These are phyloP conservation scores for Ophiostoma ulmi DNA, from an alignment of 2,329 filamentous ascomycete species.

Conservation along the genomic window DNA sequence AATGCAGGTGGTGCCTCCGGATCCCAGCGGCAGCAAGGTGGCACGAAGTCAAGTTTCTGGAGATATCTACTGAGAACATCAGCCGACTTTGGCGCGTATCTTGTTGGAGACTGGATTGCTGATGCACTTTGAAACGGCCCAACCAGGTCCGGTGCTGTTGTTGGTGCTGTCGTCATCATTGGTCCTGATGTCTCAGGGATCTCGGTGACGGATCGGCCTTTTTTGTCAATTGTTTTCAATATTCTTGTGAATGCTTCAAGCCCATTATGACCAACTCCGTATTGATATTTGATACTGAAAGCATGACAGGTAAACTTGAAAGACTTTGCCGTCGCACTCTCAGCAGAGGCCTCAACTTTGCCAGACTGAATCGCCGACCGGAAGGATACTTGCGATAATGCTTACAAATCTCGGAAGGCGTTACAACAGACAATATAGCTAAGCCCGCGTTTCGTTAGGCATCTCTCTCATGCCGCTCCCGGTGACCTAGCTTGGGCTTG, in stretches of 20 bases:
- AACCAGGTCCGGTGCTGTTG: background rate
- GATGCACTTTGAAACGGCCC: background rate
- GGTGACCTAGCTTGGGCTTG: background rate
- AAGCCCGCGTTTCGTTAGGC: background rate
- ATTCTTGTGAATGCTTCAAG: too few species aligned
- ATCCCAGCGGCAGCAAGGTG: constrained; percentile 20
- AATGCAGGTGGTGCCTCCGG: constrained; percentile 17
- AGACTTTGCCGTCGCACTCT: background rate
- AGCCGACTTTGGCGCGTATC: background rate
- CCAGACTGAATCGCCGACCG: background rate
- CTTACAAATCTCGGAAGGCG: background rate
- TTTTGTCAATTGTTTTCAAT: background rate
- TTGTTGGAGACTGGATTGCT: background rate
- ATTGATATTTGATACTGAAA: background rate
- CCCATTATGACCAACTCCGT: background rate
- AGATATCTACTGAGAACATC: background rate
- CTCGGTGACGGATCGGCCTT: background rate
- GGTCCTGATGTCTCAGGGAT: background rate
- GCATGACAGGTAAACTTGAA: background rate
- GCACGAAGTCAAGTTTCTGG: background rate
- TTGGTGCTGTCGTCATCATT: background rate
- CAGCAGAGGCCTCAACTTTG: too few species aligned
- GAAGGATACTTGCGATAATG: constrained; percentile 4
- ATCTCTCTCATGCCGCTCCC: background rate
- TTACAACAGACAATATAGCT: background rate